phyloP scores from a whole-genome alignment of 257 asterid genomes.

The Phtheirospermum japonicum region DNA sequence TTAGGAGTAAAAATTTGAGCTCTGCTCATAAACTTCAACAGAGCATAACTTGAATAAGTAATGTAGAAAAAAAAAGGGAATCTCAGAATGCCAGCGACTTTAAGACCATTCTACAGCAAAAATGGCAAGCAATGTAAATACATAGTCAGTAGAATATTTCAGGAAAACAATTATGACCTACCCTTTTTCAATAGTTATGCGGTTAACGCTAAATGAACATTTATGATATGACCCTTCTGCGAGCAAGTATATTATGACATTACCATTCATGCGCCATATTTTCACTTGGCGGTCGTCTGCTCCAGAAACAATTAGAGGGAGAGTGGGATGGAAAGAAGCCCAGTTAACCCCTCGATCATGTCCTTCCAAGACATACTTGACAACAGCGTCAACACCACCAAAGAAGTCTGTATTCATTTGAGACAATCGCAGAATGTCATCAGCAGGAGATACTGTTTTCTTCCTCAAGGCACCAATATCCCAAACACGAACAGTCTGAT shows the following conservation, averaged over 20 bases:
- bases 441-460: constrained; percentile 92
- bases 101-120: neutral
- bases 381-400: constrained; percentile 99
- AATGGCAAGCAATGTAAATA: neutral
- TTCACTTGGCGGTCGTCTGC: constrained; percentile 99
- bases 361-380: constrained; percentile 96
- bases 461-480: constrained; percentile 93
- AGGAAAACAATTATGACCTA: neutral
- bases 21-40: neutral
- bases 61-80: neutral
- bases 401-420: constrained; percentile 95
- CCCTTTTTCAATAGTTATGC: neutral
- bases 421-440: constrained; percentile 77
- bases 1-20: neutral
- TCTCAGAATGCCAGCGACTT: constrained; percentile 13
- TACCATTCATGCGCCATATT: constrained; percentile 98
- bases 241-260: constrained; percentile 14
- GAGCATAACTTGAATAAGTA: constrained; percentile 5
- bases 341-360: constrained; percentile 98
- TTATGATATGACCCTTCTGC: neutral
- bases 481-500: constrained; percentile 98
- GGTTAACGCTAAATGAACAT: constrained; percentile 7
- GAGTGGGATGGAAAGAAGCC: constrained; percentile 97
- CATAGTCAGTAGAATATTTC: neutral
- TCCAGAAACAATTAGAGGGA: constrained; percentile 94